phyloP scores from a whole-genome alignment of 805 yeast genomes.

The Candida cerambycidarum region DNA sequence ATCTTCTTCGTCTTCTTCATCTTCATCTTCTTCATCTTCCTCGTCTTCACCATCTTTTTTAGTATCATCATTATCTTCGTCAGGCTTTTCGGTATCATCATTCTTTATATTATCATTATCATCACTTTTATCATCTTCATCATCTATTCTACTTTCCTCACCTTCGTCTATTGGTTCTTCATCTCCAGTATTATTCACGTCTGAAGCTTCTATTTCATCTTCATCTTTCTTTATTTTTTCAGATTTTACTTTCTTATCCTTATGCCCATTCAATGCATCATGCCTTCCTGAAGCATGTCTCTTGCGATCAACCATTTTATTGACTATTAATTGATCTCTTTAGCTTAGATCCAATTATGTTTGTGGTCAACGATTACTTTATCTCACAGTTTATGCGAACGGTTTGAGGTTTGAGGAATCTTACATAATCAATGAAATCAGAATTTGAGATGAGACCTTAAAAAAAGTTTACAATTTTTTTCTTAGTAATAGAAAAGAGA shows the following conservation, averaged over 20 bases:
- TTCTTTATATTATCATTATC: conserved; percentile 23
- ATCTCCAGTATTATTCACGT: too few species aligned
- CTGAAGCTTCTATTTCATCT: conserved; percentile 18
- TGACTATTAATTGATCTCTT: conserved; percentile 20
- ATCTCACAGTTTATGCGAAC: background rate
- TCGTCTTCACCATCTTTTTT: conserved; percentile 27
- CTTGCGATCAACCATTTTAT: conserved; percentile 34
- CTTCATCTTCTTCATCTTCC: conserved; percentile 8
- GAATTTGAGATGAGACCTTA: conserved; percentile 4
- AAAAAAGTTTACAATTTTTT: background rate
- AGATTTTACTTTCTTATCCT: conserved; percentile 13
- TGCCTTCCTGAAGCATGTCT: conserved; percentile 20
- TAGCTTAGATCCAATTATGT: conserved; percentile 10
- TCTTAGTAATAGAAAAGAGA: conserved; percentile 1
- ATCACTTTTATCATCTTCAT: conserved; percentile 23
- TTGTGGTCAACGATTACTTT: background rate
- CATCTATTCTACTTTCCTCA: conserved; percentile 10
- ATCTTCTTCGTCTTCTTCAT: conserved; percentile 23
- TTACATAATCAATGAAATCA: conserved; percentile 1
- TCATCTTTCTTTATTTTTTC: conserved; percentile 27
- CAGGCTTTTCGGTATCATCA: conserved; percentile 22
- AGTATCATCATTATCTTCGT: conserved; percentile 21
- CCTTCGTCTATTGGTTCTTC: conserved; percentile 23
- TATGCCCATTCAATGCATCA: conserved; percentile 3
- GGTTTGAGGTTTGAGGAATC: background rate